phyloP scores from a whole-genome alignment of 345 rosid genomes.

The Boechera divaricarpa region DNA sequence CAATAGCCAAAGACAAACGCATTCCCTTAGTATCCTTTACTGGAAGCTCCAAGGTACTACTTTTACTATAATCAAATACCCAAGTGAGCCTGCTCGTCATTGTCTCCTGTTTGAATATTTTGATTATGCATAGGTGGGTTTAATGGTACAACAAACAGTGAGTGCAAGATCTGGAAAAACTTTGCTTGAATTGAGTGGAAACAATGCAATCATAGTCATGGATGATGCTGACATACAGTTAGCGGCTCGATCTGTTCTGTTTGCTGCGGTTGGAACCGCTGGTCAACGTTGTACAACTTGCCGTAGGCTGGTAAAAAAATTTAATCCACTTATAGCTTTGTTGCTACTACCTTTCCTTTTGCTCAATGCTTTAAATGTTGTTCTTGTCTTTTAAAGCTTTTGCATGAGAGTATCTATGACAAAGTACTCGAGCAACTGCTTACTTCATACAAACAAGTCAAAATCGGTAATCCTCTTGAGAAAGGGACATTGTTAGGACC shows the following conservation, averaged over 20 bases:
- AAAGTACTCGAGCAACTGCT: constrained; percentile 74
- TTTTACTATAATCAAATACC: constrained; percentile 4
- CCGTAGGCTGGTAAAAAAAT: constrained; percentile 87
- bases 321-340: constrained; percentile 22
- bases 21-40: constrained; percentile 90
- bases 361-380: constrained; percentile 15
- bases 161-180: constrained; percentile 87
- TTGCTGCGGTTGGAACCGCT: constrained; percentile 99
- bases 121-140: constrained; percentile 69
- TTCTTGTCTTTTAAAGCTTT: constrained; percentile 58
- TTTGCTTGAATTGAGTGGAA: constrained; percentile 92
- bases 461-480: constrained; percentile 87
- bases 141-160: constrained; percentile 79
- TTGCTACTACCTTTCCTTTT: constrained; percentile 12
- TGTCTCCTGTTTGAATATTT: constrained; percentile 4
- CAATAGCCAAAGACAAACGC: constrained; percentile 82
- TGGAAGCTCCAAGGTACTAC: constrained; percentile 85
- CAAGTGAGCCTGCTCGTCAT: background rate
- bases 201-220: constrained; percentile 95
- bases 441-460: constrained; percentile 82
- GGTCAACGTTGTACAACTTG: constrained; percentile 99
- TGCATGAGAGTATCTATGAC: constrained; percentile 83
- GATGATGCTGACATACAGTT: constrained; percentile 86
- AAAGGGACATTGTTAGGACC: constrained; percentile 91
- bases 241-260: constrained; percentile 86